Percentiles rank a stretch among this genome's conserved stretches.
phyloP scores from a whole-genome alignment of 768 basidiomycete species.

The Russula griseocarnosa region DNA sequence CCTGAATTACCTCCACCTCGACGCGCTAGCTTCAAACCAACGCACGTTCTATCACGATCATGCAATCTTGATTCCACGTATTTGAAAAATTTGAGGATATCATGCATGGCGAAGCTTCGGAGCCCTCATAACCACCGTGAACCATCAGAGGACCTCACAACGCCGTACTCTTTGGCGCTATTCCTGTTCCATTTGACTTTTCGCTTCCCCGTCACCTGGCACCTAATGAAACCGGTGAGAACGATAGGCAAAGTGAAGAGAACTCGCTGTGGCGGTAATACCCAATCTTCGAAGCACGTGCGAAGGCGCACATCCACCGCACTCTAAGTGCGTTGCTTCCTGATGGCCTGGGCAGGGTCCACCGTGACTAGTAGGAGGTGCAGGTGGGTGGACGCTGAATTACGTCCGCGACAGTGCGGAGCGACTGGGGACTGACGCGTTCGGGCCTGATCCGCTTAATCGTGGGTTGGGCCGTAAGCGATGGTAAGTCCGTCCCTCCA shows the following conservation, averaged over 20 bases:
- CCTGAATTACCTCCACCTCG: background rate
- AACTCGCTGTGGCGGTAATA: conserved; percentile 16
- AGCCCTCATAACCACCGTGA: background rate
- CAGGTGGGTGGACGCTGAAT: conserved; percentile 5
- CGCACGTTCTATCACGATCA: background rate
- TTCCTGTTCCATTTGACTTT: conserved; percentile 11
- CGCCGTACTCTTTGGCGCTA: conserved; percentile 8
- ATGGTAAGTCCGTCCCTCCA: conserved; percentile 1
- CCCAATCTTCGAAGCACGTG: conserved; percentile 18
- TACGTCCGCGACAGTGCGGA: conserved; percentile 16
- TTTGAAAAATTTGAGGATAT: background rate
- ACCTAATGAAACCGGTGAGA: background rate
- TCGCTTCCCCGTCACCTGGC: background rate
- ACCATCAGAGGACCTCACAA: background rate
- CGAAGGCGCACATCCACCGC: conserved; percentile 22
- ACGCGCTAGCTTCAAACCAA: background rate
- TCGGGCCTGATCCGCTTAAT: conserved; percentile 22
- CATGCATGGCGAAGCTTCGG: background rate
- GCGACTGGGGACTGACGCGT: conserved; percentile 23
- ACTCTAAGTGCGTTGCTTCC: conserved; percentile 16
- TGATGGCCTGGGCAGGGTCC: conserved; percentile 9
- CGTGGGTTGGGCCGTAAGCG: conserved; percentile 24
- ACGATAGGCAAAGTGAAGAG: background rate
- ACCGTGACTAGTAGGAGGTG: background rate
- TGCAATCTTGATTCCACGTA: background rate